Evolutionary conservation across 371 early-diverging fungal species (phyloP).

Genomic region (Mortierella sp.): DNA sequence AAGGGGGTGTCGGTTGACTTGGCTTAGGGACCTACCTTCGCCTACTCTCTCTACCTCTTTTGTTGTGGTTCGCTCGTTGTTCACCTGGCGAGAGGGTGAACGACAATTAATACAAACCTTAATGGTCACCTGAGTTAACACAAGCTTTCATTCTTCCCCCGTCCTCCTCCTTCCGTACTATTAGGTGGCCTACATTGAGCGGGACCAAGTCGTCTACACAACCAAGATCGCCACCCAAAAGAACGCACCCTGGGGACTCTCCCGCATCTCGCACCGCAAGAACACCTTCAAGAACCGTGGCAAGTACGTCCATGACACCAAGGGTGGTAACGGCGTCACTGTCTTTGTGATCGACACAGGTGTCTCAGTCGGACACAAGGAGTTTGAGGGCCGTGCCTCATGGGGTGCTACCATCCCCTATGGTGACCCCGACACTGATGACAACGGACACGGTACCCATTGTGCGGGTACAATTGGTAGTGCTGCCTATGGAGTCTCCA

Average conservation of each 20-base stretch:
- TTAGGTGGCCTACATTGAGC: conserved; percentile 90
- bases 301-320: conserved; percentile 78
- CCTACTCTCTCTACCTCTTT: not conserved
- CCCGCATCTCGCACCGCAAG: conserved; percentile 88
- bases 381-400: conserved; percentile 91
- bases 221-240: conserved; percentile 67
- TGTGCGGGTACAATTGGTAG: conserved; percentile 97
- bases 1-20: not conserved
- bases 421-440: conserved; percentile 83
- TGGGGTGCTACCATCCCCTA: conserved; percentile 88
- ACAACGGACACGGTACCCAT: conserved; percentile 95
- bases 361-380: conserved; percentile 83
- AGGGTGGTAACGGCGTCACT: conserved; percentile 86
- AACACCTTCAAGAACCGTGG: conserved; percentile 67
- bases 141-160: not conserved
- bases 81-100: not conserved
- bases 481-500: conserved; percentile 90
- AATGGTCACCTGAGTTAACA: conserved; percentile 4
- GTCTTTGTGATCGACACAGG: conserved; percentile 98
- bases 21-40: not conserved
- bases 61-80: not conserved
- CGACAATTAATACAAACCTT: not conserved
- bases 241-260: conserved; percentile 94
- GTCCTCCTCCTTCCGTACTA: not conserved
- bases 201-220: conserved; percentile 85